Percentiles rank a stretch among this genome's conserved stretches.
phyloP scores from a whole-genome alignment of 768 basidiomycete genomes.

The Auricularia sp. region DNA sequence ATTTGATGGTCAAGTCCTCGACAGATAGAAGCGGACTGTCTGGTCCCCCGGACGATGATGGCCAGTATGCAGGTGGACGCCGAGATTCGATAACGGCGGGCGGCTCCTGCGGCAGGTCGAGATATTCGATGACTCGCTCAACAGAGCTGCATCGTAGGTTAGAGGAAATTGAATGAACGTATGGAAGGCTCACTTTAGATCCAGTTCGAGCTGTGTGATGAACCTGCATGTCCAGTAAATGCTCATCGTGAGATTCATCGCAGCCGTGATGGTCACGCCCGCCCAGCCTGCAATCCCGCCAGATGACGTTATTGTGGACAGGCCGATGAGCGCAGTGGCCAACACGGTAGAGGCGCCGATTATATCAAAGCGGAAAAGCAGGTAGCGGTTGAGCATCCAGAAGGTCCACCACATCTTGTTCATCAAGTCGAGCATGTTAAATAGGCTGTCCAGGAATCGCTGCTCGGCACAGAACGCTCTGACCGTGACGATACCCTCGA shows the following conservation, averaged over 20 bases:
- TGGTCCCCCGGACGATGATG: constrained; percentile 15
- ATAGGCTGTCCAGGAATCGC: constrained; percentile 21
- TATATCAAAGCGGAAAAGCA: constrained; percentile 14
- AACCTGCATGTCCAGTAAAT: constrained; percentile 11
- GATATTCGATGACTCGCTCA: constrained; percentile 23
- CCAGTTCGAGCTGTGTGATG: constrained; percentile 15
- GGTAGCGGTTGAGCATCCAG: constrained; percentile 16
- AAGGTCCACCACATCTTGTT: constrained; percentile 17
- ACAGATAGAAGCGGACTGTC: constrained; percentile 18
- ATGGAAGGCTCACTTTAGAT: constrained; percentile 4
- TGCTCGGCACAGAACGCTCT: constrained; percentile 25
- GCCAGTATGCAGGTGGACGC: constrained; percentile 21
- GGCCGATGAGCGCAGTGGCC: neutral
- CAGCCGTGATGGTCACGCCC: constrained; percentile 42
- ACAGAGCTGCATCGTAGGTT: constrained; percentile 2
- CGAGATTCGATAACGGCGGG: constrained; percentile 23
- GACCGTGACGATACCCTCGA: constrained; percentile 26
- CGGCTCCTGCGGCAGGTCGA: constrained; percentile 19
- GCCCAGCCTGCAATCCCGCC: constrained; percentile 16
- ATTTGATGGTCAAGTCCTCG: constrained; percentile 20
- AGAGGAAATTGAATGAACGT: neutral
- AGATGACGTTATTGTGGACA: neutral
- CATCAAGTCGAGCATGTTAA: constrained; percentile 23
- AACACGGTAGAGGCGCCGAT: constrained; percentile 3
- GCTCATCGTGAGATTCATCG: constrained; percentile 12